These are phyloP conservation scores for Penicillium sp. DNA, from an alignment of 2,329 filamentous ascomycete genomes.

Conservation along the genomic window DNA sequence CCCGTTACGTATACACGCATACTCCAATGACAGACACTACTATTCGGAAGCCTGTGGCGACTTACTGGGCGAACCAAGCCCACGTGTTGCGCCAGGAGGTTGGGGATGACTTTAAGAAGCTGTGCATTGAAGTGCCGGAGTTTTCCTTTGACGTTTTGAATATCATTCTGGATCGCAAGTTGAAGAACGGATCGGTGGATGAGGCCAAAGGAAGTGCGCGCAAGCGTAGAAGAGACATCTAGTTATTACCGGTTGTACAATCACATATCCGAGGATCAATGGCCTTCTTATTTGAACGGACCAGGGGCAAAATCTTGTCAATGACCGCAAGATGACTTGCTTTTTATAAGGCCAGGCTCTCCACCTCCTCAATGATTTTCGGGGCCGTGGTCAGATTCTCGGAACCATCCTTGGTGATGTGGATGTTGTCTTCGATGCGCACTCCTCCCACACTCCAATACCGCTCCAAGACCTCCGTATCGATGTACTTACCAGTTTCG, in stretches of 20 bases:
- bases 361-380: constrained; percentile 67
- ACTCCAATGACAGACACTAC: constrained; percentile 66
- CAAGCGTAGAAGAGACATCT: constrained; percentile 39
- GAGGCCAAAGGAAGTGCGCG: constrained; percentile 37
- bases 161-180: constrained; percentile 46
- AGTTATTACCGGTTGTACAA: constrained; percentile 3
- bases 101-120: constrained; percentile 75
- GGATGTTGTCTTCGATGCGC: constrained; percentile 85
- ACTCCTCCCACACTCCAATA: constrained; percentile 92
- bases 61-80: constrained; percentile 80
- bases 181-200: constrained; percentile 40
- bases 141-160: constrained; percentile 91
- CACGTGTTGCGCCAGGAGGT: constrained; percentile 83
- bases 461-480: constrained; percentile 66
- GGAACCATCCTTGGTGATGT: constrained; percentile 72
- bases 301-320: no score
- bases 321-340: neutral
- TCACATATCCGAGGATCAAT: neutral
- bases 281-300: neutral
- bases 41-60: constrained; percentile 80
- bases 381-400: constrained; percentile 82
- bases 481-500: constrained; percentile 72
- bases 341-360: constrained; percentile 43
- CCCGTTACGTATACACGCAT: constrained; percentile 82
- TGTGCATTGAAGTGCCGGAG: constrained; percentile 86